Base-by-base conservation (phyloP, 169 alveolate genomes). In the Eimeria falciformis region DNA sequence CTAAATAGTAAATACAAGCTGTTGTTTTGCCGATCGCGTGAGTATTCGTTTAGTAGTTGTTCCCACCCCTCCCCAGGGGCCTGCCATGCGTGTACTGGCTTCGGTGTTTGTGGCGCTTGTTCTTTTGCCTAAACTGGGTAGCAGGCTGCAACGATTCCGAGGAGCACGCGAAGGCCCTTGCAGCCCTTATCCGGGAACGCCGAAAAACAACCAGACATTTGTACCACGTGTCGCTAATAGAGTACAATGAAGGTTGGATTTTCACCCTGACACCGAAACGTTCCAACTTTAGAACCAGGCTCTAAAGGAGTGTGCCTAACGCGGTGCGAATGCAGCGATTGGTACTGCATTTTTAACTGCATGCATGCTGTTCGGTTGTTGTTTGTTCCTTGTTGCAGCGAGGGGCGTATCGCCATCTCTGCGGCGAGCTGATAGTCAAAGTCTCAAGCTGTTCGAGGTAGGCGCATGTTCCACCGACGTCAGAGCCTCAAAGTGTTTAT, bases 41-140 rank as follows among this genome's bases (percentile, higher is more conserved):
- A n/a, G n/a, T n/a, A n/a, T n/a, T n/a, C n/a, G n/a, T n/a, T n/a
- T n/a, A n/a, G n/a, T n/a, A n/a, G n/a, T n/a, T n/a, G n/a, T n/a
- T n/a, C n/a, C n/a, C n/a, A n/a, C n/a, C n/a, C n/a, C n/a, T n/a
- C n/a, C n/a, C n/a, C n/a, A n/a, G n/a, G n/a, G n/a, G n/a, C n/a
- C n/a, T n/a, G n/a, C n/a, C n/a, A n/a, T n/a, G n/a, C n/a, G n/a
- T n/a, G n/a, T n/a, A n/a, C n/a, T n/a, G n/a, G n/a, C n/a, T n/a
- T n/a, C n/a, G n/a, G n/a, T n/a, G n/a, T n/a, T 58, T 96, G 95
- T 66, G 96, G 95, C 29, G 91, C 95, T 50, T 69, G 94, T 33
- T 92, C 95, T 40, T 96, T 97, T 1, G 95, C 94, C 29, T 5
- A 9, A 5, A 17, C 25, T 43, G 92, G 69, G 73, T 23, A 23